phyloP scores from a whole-genome alignment of 805 yeast species.

The Candida maesae region DNA sequence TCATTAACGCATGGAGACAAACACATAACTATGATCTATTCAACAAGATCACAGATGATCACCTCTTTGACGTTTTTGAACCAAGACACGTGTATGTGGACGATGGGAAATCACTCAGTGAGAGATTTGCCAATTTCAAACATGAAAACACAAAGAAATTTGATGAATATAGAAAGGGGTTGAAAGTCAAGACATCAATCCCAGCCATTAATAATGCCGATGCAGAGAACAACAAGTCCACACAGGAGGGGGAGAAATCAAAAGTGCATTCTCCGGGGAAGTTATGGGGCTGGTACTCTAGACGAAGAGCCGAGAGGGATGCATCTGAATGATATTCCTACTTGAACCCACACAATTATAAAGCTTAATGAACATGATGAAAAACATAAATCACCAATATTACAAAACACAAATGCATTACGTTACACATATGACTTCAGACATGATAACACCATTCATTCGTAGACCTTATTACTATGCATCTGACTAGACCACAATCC shows the following conservation, averaged over 20 bases:
- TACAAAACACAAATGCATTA: too few relatives aligned
- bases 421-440: too few relatives aligned
- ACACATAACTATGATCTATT: conserved; percentile 56
- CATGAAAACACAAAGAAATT: conserved; percentile 27
- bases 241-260: conserved; percentile 2
- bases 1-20: conserved; percentile 48
- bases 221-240: too few relatives aligned
- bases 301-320: conserved; percentile 9
- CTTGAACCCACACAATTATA: too few relatives aligned
- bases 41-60: conserved; percentile 58
- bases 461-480: not conserved
- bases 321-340: not conserved
- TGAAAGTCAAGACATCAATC: too few relatives aligned
- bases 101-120: conserved; percentile 19
- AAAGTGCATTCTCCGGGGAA: conserved; percentile 16
- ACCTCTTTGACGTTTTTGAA: conserved; percentile 58
- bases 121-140: conserved; percentile 30
- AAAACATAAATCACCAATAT: too few relatives aligned
- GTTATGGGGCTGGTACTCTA: conserved; percentile 21
- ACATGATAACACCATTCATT: too few relatives aligned
- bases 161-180: conserved; percentile 19
- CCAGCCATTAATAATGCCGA: too few relatives aligned
- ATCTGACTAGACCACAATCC: conserved; percentile 29
- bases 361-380: not conserved
- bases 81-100: conserved; percentile 38